Conservation (phyloP, 192 early-diverging fungal genomes). For the Dimargaris verticillata region DNA sequence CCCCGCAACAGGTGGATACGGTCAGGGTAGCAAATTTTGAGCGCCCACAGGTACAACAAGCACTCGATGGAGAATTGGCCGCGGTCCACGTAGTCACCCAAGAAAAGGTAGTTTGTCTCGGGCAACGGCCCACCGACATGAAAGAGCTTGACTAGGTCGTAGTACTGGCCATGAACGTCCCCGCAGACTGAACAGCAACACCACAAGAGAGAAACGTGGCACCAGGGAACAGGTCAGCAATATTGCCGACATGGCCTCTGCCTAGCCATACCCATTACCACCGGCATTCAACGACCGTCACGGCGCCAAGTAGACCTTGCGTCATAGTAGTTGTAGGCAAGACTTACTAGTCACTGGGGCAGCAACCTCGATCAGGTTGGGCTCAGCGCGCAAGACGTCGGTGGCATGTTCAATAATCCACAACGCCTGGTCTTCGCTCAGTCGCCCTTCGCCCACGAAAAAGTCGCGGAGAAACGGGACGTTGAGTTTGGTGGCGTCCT, state of each 20-base stretch:
- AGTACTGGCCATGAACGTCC: conserved; percentile 26
- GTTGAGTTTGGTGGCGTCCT: conserved; percentile 51
- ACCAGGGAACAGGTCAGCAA: too few species aligned
- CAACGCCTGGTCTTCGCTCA: conserved; percentile 74
- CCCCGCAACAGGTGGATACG: conserved; percentile 24
- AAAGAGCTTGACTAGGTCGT: conserved; percentile 25
- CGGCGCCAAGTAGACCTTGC: too few species aligned
- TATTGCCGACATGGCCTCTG: too few species aligned
- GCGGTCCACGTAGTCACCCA: conserved; percentile 27
- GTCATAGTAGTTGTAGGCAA: too few species aligned
- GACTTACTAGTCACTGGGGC: conserved; percentile 30
- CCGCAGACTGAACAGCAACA: conserved; percentile 16
- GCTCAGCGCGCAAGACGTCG: conserved; percentile 58
- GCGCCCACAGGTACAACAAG: conserved; percentile 23
- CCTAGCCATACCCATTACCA: too few species aligned
- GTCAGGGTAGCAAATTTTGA: conserved; percentile 22
- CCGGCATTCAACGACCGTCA: too few species aligned
- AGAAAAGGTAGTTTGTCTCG: conserved; percentile 21
- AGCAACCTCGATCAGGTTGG: conserved; percentile 67
- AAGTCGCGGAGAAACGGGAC: conserved; percentile 63
- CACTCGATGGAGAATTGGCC: conserved; percentile 24
- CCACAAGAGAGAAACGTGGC: too few species aligned
- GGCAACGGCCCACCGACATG: conserved; percentile 19
- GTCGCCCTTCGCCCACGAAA: conserved; percentile 71
- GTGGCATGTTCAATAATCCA: conserved; percentile 63